Evolutionary conservation across 2,329 filamentous ascomycete genomes (phyloP), one percentile per base, ranked within the genome.

Genomic region (Ophiostoma ulmi): DNA sequence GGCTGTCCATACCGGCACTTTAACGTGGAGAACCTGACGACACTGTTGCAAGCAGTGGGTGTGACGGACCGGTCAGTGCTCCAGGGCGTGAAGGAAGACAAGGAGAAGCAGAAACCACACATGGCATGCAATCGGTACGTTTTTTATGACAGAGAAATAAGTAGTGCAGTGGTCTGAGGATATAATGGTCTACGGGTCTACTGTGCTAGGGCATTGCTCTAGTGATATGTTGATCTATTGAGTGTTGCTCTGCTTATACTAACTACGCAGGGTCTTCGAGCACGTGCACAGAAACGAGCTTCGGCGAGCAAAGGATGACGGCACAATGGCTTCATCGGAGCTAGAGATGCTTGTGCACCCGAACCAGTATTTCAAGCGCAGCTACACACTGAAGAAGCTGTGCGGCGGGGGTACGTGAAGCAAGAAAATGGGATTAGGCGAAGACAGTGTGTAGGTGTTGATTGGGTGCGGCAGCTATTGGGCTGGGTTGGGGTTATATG

Each of bases 1-100:
- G 95, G 95, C n/a, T 99, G 95, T 78, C 95, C 95, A 0, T 99
- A 98, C 79, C 86, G 95, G 39, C 94, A 97, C 78, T 98, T 97
- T 78, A 91, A 88, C 72, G 81, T 91, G 68, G 95, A 99, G 73
- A 99, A 98, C 75, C 84, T 99, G 55, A 87, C 90, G 36, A 80
- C 86, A 0, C 80, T 98, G 74, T 83, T 97, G 63, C 90, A 96
- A 77, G 83, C 86, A 20, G 91, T 92, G 66, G 95, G 94, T 0
- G 88, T 99, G 0, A 87, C 84, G 41, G 94, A 98, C 77, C 84
- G 89, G 63, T 87, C 90, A 0, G 87, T 97, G 26, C 78, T 98
- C 63, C 90, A 90, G 73, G 91, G 89, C 0, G 91, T 99, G 10
- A 90, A 89, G 76, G 92, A 97, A 77, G 94, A 98, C 79, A 93